Evolutionary conservation across 2,329 filamentous ascomycete species (phyloP), one percentile per base, ranked within the genome.

Genomic region (Pseudogymnoascus destructans): DNA sequence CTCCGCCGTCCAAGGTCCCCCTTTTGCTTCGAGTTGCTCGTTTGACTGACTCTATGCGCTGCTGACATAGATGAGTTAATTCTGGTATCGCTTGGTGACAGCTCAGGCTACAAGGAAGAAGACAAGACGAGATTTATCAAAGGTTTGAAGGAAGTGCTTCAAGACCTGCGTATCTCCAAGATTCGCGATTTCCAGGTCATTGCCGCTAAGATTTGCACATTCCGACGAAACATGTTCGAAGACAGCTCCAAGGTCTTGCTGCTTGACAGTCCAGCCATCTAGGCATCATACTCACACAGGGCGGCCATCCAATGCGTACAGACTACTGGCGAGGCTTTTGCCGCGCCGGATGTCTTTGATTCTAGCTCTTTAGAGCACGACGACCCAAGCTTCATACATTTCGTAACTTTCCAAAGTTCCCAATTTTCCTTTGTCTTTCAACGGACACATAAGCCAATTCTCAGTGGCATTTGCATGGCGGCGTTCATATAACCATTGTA

Each of bases 31-130:
- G 25, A 30, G 46, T 52, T 52, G 35, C 56, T 58, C 19, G 27
- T 58, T 32, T 55, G 35, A 32, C 56, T 58, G 33, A 58, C 56
- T 42, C 11, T 52, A 30, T 52, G 46, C 57, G 46, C 57, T n/a
- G 30, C 27, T 59, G 57, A 61, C 62, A 58, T 72, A 90, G 86
- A 89, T 74, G 82, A 86, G 70, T 80, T 84, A 68, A 83, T 89
- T 63, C 80, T 90, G 63, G 77, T 87, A 59, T 82, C 87, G 64
- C 79, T 90, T 57, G 86, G 86, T 46, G 82, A 79, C 52, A 77
- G 81, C 46, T 81, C 84, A 61, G 81, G 81, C 63, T 83, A 81
- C 67, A 79, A 76, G 40, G 79, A 79, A 64, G 78, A 82, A 60
- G 77, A 84, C 62, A 79, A 79, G 68, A 74, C 77, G 59, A 74